Evolutionary conservation across 345 rosid genomes (phyloP).

Genomic region (Salix brachista): DNA sequence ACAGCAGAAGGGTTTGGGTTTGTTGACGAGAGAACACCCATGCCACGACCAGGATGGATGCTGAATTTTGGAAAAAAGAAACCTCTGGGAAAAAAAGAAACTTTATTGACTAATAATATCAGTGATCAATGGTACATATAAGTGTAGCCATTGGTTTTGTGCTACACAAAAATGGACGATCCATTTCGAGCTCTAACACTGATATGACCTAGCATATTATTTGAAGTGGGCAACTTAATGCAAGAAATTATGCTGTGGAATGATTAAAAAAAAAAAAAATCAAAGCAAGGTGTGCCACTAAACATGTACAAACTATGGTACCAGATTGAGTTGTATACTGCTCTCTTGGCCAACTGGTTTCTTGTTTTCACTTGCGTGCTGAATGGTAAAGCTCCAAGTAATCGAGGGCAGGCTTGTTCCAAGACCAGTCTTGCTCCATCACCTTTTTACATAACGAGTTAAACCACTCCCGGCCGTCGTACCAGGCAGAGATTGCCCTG

Average conservation of each 20-base stretch:
- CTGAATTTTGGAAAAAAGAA: too few relatives aligned
- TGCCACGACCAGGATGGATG: not conserved
- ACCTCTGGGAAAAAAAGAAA: too few relatives aligned
- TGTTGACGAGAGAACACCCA: not conserved
- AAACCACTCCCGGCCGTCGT: conserved; percentile 73
- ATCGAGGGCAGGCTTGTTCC: conserved; percentile 96
- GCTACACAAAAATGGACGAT: conserved; percentile 27
- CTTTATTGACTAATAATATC: too few relatives aligned
- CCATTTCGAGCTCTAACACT: not conserved
- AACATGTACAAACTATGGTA: conserved; percentile 34
- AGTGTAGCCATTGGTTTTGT: not conserved
- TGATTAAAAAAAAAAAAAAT: not conserved
- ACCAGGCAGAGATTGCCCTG: conserved; percentile 87
- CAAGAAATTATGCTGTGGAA: conserved; percentile 2
- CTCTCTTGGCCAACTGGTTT: not conserved
- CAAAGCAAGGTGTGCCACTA: not conserved
- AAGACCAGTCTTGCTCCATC: conserved; percentile 99
- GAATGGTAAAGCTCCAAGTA: conserved; percentile 92
- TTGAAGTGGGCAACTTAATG: not conserved
- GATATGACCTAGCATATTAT: conserved; percentile 10
- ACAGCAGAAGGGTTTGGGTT: not conserved
- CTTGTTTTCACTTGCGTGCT: conserved; percentile 51
- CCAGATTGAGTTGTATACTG: conserved; percentile 3
- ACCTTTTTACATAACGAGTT: conserved; percentile 63
- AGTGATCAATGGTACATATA: not conserved